Evolutionary conservation across 2,329 filamentous ascomycete genomes (phyloP).

Genomic region (Penicillium sp.): DNA sequence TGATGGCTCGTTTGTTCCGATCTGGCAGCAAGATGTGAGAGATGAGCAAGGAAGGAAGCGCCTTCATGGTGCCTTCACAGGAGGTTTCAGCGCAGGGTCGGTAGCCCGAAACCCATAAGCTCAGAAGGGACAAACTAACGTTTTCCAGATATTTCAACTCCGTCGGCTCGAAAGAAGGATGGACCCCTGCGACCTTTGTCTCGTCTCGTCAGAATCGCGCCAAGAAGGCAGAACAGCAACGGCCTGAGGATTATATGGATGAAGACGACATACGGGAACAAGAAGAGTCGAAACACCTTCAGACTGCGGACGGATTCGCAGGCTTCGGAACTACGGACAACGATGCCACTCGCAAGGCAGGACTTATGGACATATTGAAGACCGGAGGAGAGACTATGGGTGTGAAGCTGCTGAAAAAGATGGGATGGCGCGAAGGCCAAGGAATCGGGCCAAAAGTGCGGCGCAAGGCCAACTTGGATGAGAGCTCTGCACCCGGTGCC

Average conservation of each 20-base stretch:
- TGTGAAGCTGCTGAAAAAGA: conserved; percentile 77
- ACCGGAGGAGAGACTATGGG: conserved; percentile 81
- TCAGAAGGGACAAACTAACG: conserved; percentile 7
- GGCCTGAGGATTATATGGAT: conserved; percentile 94
- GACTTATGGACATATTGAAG: conserved; percentile 72
- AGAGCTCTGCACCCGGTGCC: conserved; percentile 43
- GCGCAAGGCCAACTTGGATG: conserved; percentile 69
- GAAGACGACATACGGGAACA: conserved; percentile 90
- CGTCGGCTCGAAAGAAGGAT: conserved; percentile 97
- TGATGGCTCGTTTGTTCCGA: conserved; percentile 85
- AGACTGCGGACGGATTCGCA: conserved; percentile 72
- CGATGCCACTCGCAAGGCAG: conserved; percentile 53
- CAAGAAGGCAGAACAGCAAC: conserved; percentile 54
- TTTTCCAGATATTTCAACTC: conserved; percentile 88
- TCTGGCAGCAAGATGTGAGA: conserved; percentile 98
- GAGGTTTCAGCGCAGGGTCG: conserved; percentile 94
- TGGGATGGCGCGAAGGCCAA: conserved; percentile 96
- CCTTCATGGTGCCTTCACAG: conserved; percentile 93
- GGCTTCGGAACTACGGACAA: conserved; percentile 70
- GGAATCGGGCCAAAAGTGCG: conserved; percentile 86
- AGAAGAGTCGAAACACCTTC: conserved; percentile 72
- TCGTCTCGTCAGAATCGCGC: conserved; percentile 81
- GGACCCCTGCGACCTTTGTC: conserved; percentile 88
- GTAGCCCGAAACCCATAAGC: conserved; percentile 25
- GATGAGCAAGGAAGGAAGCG: conserved; percentile 89